Conservation (phyloP, 495 filamentous ascomycete species). For the Aspergillus leporis region DNA sequence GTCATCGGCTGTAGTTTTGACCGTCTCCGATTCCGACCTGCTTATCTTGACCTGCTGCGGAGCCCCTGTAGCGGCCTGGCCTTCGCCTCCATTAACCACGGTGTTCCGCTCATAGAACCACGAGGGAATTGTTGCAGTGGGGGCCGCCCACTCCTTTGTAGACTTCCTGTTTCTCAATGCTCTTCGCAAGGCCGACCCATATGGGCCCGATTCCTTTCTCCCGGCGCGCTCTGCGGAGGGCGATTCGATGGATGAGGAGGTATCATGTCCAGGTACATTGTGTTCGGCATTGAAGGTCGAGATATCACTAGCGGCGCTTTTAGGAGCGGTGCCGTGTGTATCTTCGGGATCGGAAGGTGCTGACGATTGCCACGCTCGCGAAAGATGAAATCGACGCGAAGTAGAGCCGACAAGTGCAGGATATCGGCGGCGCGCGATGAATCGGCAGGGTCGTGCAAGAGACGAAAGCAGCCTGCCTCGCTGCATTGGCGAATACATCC, state of each 20-base stretch:
- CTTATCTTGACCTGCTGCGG: slow-evolving; percentile 31
- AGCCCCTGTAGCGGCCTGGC: slow-evolving; percentile 9
- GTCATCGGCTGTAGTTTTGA: slow-evolving; percentile 10
- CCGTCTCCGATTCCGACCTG: slow-evolving; percentile 17
- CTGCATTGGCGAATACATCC: slow-evolving; percentile 48
- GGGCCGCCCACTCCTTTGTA: slow-evolving; percentile 20
- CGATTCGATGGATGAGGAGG: slow-evolving; percentile 11
- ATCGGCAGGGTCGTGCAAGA: slow-evolving; percentile 43
- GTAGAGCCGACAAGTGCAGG: slow-evolving; percentile 26
- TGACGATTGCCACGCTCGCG: slow-evolving; percentile 36
- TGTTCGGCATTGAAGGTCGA: slow-evolving; percentile 26
- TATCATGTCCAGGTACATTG: slow-evolving; percentile 13
- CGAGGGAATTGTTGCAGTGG: slow-evolving; percentile 31
- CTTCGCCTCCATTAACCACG: slow-evolving; percentile 21
- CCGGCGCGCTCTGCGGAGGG: slow-evolving; percentile 18
- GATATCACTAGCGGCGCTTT: slow-evolving; percentile 24
- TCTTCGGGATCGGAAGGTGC: slow-evolving; percentile 34
- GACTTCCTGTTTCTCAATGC: slow-evolving; percentile 38
- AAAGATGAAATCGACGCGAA: slow-evolving; percentile 41
- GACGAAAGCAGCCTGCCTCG: slow-evolving; percentile 33
- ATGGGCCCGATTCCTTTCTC: slow-evolving; percentile 32
- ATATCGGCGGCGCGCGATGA: slow-evolving; percentile 46
- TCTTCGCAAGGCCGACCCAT: slow-evolving; percentile 43
- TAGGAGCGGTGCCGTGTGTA: slow-evolving; percentile 21
- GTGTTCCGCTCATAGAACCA: slow-evolving; percentile 45